Base-by-base conservation (phyloP, 129 eudicot genomes). In the Artemisia argyi region DNA sequence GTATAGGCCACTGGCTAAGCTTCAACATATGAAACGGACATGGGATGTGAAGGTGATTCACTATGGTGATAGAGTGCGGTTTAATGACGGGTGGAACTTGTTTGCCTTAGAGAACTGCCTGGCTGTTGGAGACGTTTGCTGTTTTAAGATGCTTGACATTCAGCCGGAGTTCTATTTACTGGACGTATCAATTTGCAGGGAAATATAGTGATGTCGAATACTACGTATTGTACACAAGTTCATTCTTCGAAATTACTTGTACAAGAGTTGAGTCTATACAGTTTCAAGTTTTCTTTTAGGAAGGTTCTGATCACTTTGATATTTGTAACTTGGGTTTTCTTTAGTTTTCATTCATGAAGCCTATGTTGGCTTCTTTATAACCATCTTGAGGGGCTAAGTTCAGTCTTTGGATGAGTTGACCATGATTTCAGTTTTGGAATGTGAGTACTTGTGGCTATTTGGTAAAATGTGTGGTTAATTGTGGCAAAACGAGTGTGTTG, bases 61-160 rank as follows among this genome's bases (percentile, higher is more conserved):
- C 7, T 3, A 42, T 17, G 7, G 42, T 47, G 68, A 30, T 22
- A 72, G 59, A 65, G 19, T 65, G 19, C 35, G 28, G 51, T 52
- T 81, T 11, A 11, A 49, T 11, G 13, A 68, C 1, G 85, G 82
- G 3, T 81, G 85, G 85, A 50, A 7, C 11, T 2, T 7, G 39
- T 76, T 81, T 81, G 67, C 49, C 11, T 10, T 12, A 16, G 81
- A 66, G 22, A 81, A 81, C 53, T 46, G 61, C 11, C 62, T 81
- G 39, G 19, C 57, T 57, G 61, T 81, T 53, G 85, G 82, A 47
- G 81, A 81, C 61, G 74, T 49, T 59, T 81, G 85, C 35, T 44
- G 68, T 51, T 81, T 81, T 76, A 76, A 81, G 70, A 53, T 76
- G 66, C 26, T 72, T 48, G 73, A 66, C 22, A 69, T 61, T 3